phyloP scores from a whole-genome alignment of 202 grass and related monocot genomes.

The Hordeum pubiflorum region DNA sequence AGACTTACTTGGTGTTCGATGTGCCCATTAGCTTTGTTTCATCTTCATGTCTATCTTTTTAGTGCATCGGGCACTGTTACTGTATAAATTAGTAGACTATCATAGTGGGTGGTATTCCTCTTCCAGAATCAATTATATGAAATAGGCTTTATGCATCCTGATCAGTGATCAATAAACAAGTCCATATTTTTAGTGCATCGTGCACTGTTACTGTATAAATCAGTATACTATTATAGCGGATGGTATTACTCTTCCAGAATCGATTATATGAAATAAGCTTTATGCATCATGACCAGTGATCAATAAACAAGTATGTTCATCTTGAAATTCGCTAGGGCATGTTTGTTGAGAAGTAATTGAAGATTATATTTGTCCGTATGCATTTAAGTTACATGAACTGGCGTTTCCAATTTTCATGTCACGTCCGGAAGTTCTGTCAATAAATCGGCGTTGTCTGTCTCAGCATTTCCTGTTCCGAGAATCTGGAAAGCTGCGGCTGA shows the following conservation, averaged over 20 bases:
- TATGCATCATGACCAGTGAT: not conserved
- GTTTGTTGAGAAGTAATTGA: not conserved
- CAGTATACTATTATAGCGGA: not conserved
- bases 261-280: not conserved
- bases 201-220: not conserved
- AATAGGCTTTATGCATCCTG: not conserved
- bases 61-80: not conserved
- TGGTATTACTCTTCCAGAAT: not conserved
- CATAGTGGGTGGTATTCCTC: not conserved
- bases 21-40: slow-evolving; percentile 6
- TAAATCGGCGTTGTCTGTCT: not conserved
- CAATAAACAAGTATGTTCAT: not conserved
- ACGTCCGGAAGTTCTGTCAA: slow-evolving; percentile 1
- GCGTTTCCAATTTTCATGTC: not conserved
- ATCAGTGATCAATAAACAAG: not conserved
- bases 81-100: not conserved
- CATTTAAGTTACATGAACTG: not conserved
- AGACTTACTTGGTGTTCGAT: not conserved
- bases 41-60: not conserved
- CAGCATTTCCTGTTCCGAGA: not conserved
- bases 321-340: not conserved
- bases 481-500: not conserved
- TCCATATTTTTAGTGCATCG: not conserved
- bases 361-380: not conserved
- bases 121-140: not conserved